Base-by-base conservation (phyloP, 108 stramenopile species). In the Stephanodiscus minutulus region DNA sequence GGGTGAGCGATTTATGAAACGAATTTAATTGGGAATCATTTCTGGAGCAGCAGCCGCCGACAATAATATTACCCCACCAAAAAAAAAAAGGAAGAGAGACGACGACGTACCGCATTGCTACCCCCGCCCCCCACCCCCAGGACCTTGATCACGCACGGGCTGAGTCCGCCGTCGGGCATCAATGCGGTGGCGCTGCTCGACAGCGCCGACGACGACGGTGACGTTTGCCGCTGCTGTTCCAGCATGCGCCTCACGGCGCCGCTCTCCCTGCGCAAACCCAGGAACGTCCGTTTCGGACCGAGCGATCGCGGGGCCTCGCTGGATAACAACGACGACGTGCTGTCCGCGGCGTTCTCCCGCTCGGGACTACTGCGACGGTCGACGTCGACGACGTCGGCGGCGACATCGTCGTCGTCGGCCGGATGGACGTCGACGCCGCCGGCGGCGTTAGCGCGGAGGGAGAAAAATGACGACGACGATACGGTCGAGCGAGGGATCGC, bases 81-180 rank as follows among this genome's bases (percentile, higher is more conserved):
- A 1, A 55, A 13, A 55, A 21, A 55, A 2, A 28, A 3, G 13
- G 24, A 21, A 55, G 13, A 33, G 53, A 8, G 0, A 5, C 21
- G 49, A 37, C 10, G 20, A 78, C 75, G 56, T 73, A 81, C 82
- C 31, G 84, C 85, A 73, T 86, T 89, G 54, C 87, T 82, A n/a
- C 94, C 94, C 5, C 94, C 94, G 35, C 94, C 94, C 7, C 90
- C 94, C 22, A 95, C 89, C 20, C 94, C 91, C 49, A 92, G 57
- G 9, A 88, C 90, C 67, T 83, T 85, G 74, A 89, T 89, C 44
- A 83, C 82, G 78, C 88, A 89, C 5, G 88, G 88, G 73, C 82
- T 85, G 27, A 86, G 56, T 22, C 88, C 88, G 4, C 88, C 88
- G 68, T 88, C 88, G 1, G 88, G 88, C 83, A 86, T 86, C n/a